These are phyloP conservation scores for Scenedesmus sp. DNA, from an alignment of 163 green algal species.

Conservation along the genomic window DNA sequence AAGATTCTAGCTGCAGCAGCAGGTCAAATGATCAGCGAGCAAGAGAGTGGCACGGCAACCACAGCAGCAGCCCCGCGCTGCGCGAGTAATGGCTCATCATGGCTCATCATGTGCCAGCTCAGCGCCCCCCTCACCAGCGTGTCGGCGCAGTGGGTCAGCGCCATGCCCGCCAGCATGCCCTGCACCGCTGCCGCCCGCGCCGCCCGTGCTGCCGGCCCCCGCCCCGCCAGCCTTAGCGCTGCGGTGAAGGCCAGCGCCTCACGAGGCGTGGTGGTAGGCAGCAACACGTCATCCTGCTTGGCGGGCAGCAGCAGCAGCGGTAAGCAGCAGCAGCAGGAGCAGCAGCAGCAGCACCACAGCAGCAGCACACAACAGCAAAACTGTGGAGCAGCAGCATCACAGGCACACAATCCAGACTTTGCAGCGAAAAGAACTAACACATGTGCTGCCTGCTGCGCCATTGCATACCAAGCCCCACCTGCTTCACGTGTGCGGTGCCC, in stretches of 20 bases:
- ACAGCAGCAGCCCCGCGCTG: too few species aligned
- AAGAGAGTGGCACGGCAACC: too few species aligned
- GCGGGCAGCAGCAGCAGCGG: not conserved
- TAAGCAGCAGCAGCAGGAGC: not conserved
- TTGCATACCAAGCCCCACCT: not conserved
- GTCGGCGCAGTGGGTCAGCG: not conserved
- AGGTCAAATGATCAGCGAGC: too few species aligned
- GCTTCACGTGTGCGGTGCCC: not conserved
- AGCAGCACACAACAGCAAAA: not conserved
- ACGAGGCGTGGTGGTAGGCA: constrained; percentile 30
- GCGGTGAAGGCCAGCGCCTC: constrained; percentile 27
- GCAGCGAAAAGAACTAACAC: too few species aligned
- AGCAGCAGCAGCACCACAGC: not conserved
- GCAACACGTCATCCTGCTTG: constrained; percentile 17
- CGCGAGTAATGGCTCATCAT: too few species aligned
- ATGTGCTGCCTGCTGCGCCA: too few species aligned
- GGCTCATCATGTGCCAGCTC: not conserved
- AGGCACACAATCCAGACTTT: too few species aligned
- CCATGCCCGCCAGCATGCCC: constrained; percentile 1
- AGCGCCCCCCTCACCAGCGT: constrained; percentile 7
- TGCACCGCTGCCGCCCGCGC: constrained; percentile 17
- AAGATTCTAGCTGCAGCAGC: too few species aligned
- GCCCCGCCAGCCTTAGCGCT: not conserved
- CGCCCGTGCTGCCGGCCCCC: not conserved
- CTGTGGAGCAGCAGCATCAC: not conserved